Conservation (phyloP, 805 yeast species). For the Zygosaccharomyces pseudorouxii region DNA sequence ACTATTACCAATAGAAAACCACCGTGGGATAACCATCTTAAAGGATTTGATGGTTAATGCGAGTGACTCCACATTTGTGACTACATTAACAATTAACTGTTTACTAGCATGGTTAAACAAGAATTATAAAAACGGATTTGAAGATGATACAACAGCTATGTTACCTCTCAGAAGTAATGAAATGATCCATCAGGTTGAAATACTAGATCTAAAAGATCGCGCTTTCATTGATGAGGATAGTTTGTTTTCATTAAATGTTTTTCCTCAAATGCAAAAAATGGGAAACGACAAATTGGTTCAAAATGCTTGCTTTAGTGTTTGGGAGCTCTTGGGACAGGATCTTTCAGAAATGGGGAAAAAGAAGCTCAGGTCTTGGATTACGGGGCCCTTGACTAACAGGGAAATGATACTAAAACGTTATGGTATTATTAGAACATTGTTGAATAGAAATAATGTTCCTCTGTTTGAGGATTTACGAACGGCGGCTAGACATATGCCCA, state of each 20-base stretch:
- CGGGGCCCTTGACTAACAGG: conserved; percentile 34
- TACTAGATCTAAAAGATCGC: conserved; percentile 10
- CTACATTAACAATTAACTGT: conserved; percentile 13
- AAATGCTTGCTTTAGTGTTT: conserved; percentile 20
- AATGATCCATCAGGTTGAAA: conserved; percentile 5
- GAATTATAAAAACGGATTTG: background rate
- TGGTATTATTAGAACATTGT: conserved; percentile 27
- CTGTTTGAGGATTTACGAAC: conserved; percentile 21
- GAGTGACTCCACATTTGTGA: conserved; percentile 4
- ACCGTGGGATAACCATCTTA: conserved; percentile 4
- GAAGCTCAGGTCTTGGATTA: conserved; percentile 35
- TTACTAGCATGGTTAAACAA: conserved; percentile 4
- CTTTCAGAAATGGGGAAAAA: conserved; percentile 32
- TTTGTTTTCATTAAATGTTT: conserved; percentile 23
- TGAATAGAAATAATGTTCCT: conserved; percentile 18
- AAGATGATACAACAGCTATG: background rate
- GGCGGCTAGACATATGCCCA: conserved; percentile 28
- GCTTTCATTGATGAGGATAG: conserved; percentile 29
- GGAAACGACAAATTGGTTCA: conserved; percentile 15
- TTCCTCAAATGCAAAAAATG: conserved; percentile 15
- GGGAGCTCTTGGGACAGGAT: conserved; percentile 21
- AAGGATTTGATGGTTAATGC: conserved; percentile 8
- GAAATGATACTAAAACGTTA: conserved; percentile 31
- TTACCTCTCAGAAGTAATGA: background rate
- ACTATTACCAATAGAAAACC: background rate